Percentiles rank a stretch among this genome's conserved stretches.
These are phyloP conservation scores for Iodosphaeria phyllophila DNA, from an alignment of 2,329 filamentous ascomycete species.

Conservation along the genomic window DNA sequence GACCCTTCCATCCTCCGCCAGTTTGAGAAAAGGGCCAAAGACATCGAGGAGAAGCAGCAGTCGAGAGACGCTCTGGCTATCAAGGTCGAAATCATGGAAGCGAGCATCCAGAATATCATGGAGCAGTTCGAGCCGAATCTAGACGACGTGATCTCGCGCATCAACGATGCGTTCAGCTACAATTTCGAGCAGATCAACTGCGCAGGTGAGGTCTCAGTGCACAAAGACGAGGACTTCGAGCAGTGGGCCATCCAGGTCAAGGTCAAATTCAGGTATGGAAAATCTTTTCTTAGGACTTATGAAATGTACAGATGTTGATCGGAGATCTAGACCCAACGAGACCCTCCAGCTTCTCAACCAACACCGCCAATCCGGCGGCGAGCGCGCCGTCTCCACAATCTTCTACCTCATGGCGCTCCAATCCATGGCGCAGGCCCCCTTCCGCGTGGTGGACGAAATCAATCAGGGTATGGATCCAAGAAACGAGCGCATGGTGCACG, in stretches of 20 bases:
- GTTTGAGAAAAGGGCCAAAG: constrained; percentile 51
- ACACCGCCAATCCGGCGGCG: constrained; percentile 88
- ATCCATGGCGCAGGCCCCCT: constrained; percentile 79
- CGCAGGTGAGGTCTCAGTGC: constrained; percentile 71
- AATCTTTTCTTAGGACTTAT: neutral
- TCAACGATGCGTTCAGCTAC: constrained; percentile 79
- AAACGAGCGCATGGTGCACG: constrained; percentile 96
- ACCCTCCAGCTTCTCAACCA: constrained; percentile 69
- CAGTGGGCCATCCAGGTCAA: constrained; percentile 86
- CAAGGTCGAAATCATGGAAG: constrained; percentile 35
- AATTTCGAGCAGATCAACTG: constrained; percentile 93
- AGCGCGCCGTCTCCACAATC: constrained; percentile 89
- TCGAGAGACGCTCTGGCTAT: no score
- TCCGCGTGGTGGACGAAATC: constrained; percentile 97
- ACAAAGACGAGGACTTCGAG: constrained; percentile 88
- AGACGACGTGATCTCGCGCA: constrained; percentile 57
- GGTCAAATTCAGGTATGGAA: constrained; percentile 72
- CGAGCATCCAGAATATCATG: constrained; percentile 46
- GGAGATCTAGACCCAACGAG: constrained; percentile 51
- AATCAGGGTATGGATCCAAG: constrained; percentile 99
- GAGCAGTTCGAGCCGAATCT: constrained; percentile 67
- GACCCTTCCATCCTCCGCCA: constrained; percentile 60
- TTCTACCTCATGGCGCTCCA: constrained; percentile 99
- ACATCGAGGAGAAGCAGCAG: constrained; percentile 44
- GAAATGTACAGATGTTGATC: neutral